Evolutionary conservation across 1,139 yeast species (phyloP), one percentile per base, ranked within the genome.

Genomic region (Trichomonascaceae sp.): DNA sequence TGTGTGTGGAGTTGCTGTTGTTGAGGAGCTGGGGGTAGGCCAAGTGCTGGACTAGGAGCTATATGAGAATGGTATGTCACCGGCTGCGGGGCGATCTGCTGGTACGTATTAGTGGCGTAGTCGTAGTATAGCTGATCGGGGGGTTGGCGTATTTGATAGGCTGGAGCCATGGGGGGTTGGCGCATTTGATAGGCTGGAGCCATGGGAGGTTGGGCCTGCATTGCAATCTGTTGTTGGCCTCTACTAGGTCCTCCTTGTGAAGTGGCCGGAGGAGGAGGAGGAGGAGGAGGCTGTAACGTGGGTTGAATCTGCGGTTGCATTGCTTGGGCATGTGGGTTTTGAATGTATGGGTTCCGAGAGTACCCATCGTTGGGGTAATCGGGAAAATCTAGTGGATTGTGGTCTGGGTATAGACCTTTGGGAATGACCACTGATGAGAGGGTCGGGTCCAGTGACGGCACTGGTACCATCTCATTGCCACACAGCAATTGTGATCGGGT

Each of bases 371-470:
- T 35, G 18, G 35, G 32, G 11, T 32, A 13, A n/a, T 33, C 39
- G 17, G 37, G 31, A 18, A 41, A 30, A 11, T 39, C 37, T 15
- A 49, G 35, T 8, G 54, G 43, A 20, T 20, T 20, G 31, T 43
- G 43, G 18, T 59, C 62, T 1, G 70, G 69, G 38, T 66, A 66
- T 6, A 64, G 37, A 0, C 58, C 58, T 29, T 45, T 46, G 14
- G 68, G 67, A 15, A 66, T 56, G 5, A 39, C 41, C 5, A 67
- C 42, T 30, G 48, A 37, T 29, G 52, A 45, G 27, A 67, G 54
- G 1, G 43, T 37, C 6, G 57, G 54, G 40, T 68, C 72, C 17
- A 47, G 47, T 4, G 66, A 51, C 1, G 73, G 74, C n/a, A 62
- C 54, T 27, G 43, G 37, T 26, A 57, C 43, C 16, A 46, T 40